These are phyloP conservation scores for Solanum bulbocastanum DNA, from an alignment of 257 asterid genomes.

Conservation along the genomic window DNA sequence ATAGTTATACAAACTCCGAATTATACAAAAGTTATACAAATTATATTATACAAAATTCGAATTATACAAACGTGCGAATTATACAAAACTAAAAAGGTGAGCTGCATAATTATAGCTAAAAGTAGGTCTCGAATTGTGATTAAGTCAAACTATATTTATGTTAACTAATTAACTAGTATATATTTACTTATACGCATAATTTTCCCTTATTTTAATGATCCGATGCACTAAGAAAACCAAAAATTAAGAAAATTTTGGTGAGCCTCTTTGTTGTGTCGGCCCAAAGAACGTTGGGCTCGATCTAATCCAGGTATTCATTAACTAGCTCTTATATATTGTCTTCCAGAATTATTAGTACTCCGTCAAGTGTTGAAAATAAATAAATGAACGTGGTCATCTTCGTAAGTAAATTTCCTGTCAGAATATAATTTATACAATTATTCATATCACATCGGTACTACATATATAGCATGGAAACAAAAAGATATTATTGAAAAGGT, in stretches of 20 bases:
- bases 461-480: background rate
- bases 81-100: no score
- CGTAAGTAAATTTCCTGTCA: background rate
- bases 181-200: no score
- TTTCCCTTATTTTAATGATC: background rate
- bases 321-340: background rate
- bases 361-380: background rate
- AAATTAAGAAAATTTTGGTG: background rate
- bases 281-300: background rate
- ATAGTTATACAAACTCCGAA: no score
- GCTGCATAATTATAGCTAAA: no score
- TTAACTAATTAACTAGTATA: no score
- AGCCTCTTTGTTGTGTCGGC: background rate
- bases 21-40: no score
- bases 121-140: no score
- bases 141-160: no score
- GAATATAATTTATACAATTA: background rate
- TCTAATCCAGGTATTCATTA: background rate
- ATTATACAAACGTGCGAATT: no score
- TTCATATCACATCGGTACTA: background rate
- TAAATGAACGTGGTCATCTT: no score
- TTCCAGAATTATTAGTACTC: background rate
- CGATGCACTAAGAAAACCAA: background rate
- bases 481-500: background rate
- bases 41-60: no score